phyloP scores from a whole-genome alignment of 192 early-diverging fungal genomes.

The Coemansia sp. region DNA sequence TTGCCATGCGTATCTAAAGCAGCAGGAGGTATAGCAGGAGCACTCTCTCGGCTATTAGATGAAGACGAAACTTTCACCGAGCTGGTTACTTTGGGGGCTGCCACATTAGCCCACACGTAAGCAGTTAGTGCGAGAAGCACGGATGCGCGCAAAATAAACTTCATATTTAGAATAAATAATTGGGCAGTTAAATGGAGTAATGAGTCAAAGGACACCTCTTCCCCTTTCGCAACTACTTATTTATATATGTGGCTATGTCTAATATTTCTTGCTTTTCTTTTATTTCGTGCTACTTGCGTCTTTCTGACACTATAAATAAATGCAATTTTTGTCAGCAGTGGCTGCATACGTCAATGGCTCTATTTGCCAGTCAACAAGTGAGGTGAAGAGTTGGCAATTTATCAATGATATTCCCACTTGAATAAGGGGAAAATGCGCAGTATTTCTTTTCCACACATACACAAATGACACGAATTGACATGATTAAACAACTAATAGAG shows the following conservation, averaged over 20 bases:
- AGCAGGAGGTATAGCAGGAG: background rate
- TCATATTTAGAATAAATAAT: background rate
- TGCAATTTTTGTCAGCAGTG: background rate
- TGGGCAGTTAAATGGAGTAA: background rate
- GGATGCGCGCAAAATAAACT: background rate
- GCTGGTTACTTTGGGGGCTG: background rate
- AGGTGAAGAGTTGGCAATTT: slow-evolving; percentile 4
- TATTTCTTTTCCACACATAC: too few species aligned
- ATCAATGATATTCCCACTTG: background rate
- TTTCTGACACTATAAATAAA: background rate
- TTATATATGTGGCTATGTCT: background rate
- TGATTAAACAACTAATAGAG: background rate
- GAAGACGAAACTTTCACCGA: background rate
- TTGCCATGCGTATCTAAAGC: slow-evolving; percentile 15
- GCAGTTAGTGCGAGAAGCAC: background rate
- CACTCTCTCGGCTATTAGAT: background rate
- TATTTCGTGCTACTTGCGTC: background rate
- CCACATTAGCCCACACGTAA: background rate
- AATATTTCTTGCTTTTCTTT: too few species aligned
- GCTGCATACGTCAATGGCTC: slow-evolving; percentile 4
- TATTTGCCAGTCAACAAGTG: background rate
- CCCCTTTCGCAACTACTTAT: too few species aligned
- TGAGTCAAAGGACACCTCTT: background rate
- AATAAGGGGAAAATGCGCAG: background rate
- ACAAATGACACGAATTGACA: background rate